Evolutionary conservation across 306 rosid genomes (phyloP).

Genomic region (Lathyrus oleraceus): DNA sequence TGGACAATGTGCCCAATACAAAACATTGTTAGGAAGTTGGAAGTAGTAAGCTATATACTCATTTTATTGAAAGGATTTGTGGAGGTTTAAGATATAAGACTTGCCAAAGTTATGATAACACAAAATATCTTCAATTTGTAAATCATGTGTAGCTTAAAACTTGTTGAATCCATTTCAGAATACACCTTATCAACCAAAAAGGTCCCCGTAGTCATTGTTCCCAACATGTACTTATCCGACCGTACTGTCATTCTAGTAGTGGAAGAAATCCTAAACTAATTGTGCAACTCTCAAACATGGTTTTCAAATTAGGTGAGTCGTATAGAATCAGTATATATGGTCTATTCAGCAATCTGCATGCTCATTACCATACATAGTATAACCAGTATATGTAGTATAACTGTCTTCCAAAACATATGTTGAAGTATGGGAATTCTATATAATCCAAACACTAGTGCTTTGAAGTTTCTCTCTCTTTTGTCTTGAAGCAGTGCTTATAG

Average conservation of each 20-base stretch:
- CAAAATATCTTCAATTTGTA: not conserved
- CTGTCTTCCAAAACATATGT: not conserved
- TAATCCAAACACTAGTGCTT: conserved; percentile 1
- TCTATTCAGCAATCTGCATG: not conserved
- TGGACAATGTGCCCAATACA: not conserved
- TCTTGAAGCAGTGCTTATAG: not conserved
- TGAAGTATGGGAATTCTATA: conserved; percentile 7
- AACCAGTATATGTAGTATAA: not conserved
- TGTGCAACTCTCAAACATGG: not conserved
- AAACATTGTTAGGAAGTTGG: not conserved
- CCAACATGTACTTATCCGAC: not conserved
- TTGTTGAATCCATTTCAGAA: not conserved
- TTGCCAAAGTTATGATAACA: not conserved
- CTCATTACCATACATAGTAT: conserved; percentile 6
- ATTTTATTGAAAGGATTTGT: not conserved
- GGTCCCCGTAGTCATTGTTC: not conserved
- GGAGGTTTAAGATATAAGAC: not conserved
- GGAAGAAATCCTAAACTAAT: conserved; percentile 15
- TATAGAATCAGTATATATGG: not conserved
- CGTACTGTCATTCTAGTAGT: not conserved
- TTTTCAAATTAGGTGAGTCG: conserved; percentile 3
- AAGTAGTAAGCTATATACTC: not conserved
- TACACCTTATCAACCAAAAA: not conserved
- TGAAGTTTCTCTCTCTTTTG: not conserved
- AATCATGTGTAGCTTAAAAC: not conserved